phyloP scores from a whole-genome alignment of 1,284 basidiomycete species.

The Taiwanofungus camphoratus region DNA sequence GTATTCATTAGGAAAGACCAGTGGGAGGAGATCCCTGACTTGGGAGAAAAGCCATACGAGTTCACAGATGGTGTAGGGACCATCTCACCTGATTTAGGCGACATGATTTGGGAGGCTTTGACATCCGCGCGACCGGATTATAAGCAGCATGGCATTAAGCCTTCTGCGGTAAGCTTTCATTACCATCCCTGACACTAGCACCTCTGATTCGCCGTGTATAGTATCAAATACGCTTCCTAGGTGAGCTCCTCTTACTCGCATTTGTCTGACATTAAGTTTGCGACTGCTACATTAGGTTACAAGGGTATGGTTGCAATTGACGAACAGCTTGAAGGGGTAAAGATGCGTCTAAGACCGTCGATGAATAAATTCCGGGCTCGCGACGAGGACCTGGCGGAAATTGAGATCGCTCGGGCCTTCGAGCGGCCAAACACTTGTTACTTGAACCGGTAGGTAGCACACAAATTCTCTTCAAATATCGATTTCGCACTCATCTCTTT shows the following conservation, averaged over 20 bases:
- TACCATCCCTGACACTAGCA: no score
- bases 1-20: conserved; percentile 48
- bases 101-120: conserved; percentile 52
- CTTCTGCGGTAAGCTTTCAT: conserved; percentile 49
- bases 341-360: conserved; percentile 59
- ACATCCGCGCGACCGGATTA: conserved; percentile 35
- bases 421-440: conserved; percentile 50
- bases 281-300: conserved; percentile 31
- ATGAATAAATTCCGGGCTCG: conserved; percentile 68
- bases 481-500: not conserved
- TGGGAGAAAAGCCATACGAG: conserved; percentile 38
- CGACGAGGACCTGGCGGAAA: conserved; percentile 40
- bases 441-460: conserved; percentile 50
- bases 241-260: conserved; percentile 19
- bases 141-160: conserved; percentile 31
- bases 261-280: not conserved
- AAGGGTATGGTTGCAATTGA: conserved; percentile 72
- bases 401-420: conserved; percentile 69
- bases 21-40: conserved; percentile 56
- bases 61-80: conserved; percentile 78
- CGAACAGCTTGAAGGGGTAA: conserved; percentile 42
- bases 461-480: conserved; percentile 1
- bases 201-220: no score
- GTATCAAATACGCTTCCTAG: conserved; percentile 75
- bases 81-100: conserved; percentile 54